Evolutionary conservation across 768 basidiomycete species (phyloP).

Genomic region (Boletus rubroflammeus): DNA sequence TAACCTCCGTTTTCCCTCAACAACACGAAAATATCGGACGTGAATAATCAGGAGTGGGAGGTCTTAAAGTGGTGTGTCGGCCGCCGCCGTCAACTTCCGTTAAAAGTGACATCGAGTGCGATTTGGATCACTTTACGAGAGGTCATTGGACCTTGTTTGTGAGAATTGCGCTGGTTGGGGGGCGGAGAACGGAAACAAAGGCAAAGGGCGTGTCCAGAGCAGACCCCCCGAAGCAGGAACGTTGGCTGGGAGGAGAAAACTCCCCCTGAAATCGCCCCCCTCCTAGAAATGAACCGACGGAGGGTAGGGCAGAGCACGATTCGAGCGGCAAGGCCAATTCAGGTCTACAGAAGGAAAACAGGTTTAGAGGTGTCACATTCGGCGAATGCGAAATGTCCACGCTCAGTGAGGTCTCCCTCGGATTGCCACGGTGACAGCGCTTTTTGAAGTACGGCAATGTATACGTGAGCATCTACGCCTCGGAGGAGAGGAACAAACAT

Average conservation of each 20-base stretch:
- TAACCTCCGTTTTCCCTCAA: background rate
- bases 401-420: background rate
- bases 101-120: no score
- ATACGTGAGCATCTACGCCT: background rate
- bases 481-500: background rate
- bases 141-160: background rate
- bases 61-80: background rate
- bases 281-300: background rate
- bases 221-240: background rate
- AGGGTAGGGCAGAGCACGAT: background rate
- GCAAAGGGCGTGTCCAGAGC: background rate
- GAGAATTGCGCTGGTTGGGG: background rate
- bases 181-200: background rate
- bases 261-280: background rate
- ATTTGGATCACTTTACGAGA: background rate
- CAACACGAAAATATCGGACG: background rate
- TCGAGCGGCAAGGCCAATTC: background rate
- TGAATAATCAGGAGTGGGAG: background rate
- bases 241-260: background rate
- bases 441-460: background rate
- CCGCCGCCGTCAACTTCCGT: background rate
- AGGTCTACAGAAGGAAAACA: background rate
- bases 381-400: background rate
- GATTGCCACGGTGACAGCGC: background rate
- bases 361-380: background rate